Conservation (phyloP, 306 rosid species). For the Canavalia ensiformis region DNA sequence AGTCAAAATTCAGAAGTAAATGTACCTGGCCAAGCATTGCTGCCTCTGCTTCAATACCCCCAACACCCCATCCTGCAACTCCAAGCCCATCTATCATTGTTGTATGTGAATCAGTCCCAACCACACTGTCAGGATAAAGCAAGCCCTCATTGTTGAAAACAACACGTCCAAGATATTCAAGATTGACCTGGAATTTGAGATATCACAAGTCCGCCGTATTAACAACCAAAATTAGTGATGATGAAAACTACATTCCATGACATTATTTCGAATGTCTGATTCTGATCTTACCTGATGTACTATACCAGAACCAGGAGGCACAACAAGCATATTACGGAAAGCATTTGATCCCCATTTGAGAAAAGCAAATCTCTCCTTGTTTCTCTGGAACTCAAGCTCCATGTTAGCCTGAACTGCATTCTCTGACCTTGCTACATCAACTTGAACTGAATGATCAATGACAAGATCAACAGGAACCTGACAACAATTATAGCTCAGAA, state of each 20-base stretch:
- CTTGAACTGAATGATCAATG: conserved; percentile 98
- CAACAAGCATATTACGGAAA: conserved; percentile 96
- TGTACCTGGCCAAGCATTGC: conserved; percentile 99
- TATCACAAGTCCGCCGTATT: conserved; percentile 33
- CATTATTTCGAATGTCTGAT: conserved; percentile 27
- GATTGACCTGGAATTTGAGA: conserved; percentile 81
- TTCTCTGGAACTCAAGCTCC: conserved; percentile 95
- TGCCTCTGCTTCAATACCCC: conserved; percentile 99
- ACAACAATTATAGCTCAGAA: conserved; percentile 19
- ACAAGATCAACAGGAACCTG: conserved; percentile 99
- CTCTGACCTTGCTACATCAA: conserved; percentile 91
- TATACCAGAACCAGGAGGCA: conserved; percentile 99
- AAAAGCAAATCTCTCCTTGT: conserved; percentile 96
- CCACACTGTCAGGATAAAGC: conserved; percentile 99
- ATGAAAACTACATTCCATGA: conserved; percentile 27
- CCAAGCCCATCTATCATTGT: conserved; percentile 99
- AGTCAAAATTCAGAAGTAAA: conserved; percentile 37
- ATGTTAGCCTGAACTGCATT: conserved; percentile 98
- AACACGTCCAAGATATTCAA: conserved; percentile 98
- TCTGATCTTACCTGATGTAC: conserved; percentile 89
- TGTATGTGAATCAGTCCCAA: conserved; percentile 99
- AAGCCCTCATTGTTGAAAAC: conserved; percentile 90
- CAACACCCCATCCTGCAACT: conserved; percentile 99
- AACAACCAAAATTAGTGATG: conserved; percentile 21
- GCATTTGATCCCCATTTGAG: conserved; percentile 98